Conservation (phyloP, 768 basidiomycete genomes). For the Nidularia sp. region DNA sequence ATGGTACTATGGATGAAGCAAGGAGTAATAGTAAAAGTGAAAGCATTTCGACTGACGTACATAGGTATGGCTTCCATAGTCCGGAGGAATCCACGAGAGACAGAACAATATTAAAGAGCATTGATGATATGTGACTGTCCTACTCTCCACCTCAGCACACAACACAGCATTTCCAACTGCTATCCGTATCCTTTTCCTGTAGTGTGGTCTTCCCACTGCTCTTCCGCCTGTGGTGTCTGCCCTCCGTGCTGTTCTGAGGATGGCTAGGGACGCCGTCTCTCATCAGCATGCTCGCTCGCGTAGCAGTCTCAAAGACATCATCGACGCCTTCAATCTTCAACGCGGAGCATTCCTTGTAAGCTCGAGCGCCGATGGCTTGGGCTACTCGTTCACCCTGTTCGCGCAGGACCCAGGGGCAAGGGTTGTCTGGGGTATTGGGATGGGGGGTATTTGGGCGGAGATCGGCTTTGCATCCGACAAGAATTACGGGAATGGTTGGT, state of each 20-base stretch:
- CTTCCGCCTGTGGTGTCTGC: conserved; percentile 46
- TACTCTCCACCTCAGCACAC: conserved; percentile 41
- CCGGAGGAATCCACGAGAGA: conserved; percentile 11
- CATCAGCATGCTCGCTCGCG: conserved; percentile 94
- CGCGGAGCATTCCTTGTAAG: conserved; percentile 93
- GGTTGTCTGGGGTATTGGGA: conserved; percentile 40
- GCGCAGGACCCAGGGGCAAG: conserved; percentile 59
- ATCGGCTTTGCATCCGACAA: conserved; percentile 96
- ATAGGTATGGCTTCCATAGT: conserved; percentile 20
- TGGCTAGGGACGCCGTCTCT: conserved; percentile 70
- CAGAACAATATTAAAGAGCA: neutral
- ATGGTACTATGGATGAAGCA: conserved; percentile 19
- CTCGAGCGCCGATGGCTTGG: conserved; percentile 80
- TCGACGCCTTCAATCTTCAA: conserved; percentile 91
- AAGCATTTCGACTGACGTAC: conserved; percentile 17
- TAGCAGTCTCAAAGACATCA: conserved; percentile 96
- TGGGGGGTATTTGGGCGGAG: conserved; percentile 60
- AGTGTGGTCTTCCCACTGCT: conserved; percentile 42
- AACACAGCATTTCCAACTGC: conserved; percentile 69
- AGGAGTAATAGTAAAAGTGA: conserved; percentile 18
- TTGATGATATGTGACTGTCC: neutral
- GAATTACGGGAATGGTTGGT: conserved; percentile 83
- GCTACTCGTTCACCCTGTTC: conserved; percentile 83
- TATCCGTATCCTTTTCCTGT: conserved; percentile 41
- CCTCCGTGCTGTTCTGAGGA: conserved; percentile 27